Base-by-base conservation (phyloP, 2,329 filamentous ascomycete species). In the Xylariaceae sp. region DNA sequence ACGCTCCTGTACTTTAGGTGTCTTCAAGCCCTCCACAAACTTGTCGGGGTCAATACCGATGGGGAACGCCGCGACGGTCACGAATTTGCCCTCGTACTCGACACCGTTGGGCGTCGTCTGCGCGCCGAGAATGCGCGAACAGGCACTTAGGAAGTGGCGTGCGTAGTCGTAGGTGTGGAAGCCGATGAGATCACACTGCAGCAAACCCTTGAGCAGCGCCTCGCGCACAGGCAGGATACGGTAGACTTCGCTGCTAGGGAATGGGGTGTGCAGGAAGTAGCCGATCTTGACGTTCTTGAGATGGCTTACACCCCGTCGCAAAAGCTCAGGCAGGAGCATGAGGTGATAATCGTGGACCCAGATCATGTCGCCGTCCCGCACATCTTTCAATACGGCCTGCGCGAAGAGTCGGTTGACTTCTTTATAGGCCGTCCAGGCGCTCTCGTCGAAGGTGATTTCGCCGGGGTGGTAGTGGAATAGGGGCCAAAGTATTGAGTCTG, bases 101-200 rank as follows among this genome's bases (percentile, higher is more conserved):
- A 97, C 91, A 10, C 92, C 92, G 69, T 96, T 97, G 0, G 93
- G 93, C 0, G 92, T 96, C 0, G 93, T 97, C 1, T 85, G 78
- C 1, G 88, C 85, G 64, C 79, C 89, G 80, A 97, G 81, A 66
- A 97, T 94, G 65, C 93, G 88, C n/a, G 92, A 93, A 77, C 94
- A 97, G 72, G 90, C 93, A 77, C 92, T 96, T 66, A 99, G 78
- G 78, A 97, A 99, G 76, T 99, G 94, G 55, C 94, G 85, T n/a
- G 92, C 93, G 71, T 99, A 99, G 77, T 97, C 93, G 77, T 97
- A 97, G 34, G 94, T 99, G 76, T 99, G 94, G 80, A 99, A 97
- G 37, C 94, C 94, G 71, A 97, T 91, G 61, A 99, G 79, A 73
- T 97, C 94, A 78, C 93, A 96, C 73, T 96, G 89, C 39, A 99